phyloP scores from a whole-genome alignment of 768 basidiomycete species.

The Leccinum arenicola region DNA sequence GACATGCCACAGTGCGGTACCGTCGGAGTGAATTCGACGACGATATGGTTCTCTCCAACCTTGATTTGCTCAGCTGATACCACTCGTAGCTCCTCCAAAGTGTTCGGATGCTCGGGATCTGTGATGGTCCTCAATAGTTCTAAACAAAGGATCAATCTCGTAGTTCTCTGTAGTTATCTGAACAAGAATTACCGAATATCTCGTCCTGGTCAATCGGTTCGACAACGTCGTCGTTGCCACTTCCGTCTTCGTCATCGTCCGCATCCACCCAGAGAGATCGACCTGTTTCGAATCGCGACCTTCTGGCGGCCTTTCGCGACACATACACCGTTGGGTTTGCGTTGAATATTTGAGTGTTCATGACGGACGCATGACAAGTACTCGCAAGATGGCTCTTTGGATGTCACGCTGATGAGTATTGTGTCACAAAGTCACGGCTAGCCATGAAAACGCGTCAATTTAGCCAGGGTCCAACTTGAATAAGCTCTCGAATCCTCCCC shows the following conservation, averaged over 20 bases:
- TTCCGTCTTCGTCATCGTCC: slow-evolving; percentile 36
- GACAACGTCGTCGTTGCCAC: slow-evolving; percentile 36
- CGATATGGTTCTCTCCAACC: slow-evolving; percentile 59
- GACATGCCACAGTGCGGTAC: slow-evolving; percentile 98
- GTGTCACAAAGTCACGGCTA: slow-evolving; percentile 22
- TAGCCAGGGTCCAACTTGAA: background rate
- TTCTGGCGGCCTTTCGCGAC: slow-evolving; percentile 44
- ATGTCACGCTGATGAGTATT: slow-evolving; percentile 13
- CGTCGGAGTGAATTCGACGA: slow-evolving; percentile 94
- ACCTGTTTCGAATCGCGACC: slow-evolving; percentile 36
- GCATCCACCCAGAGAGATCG: slow-evolving; percentile 66
- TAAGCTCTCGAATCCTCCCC: background rate
- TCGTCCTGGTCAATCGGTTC: slow-evolving; percentile 88
- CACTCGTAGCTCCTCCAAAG: slow-evolving; percentile 91
- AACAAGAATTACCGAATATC: slow-evolving; percentile 67
- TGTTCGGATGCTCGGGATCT: slow-evolving; percentile 94
- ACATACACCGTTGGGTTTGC: slow-evolving; percentile 85
- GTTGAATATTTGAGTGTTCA: slow-evolving; percentile 63
- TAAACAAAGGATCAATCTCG: slow-evolving; percentile 30
- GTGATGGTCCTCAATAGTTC: slow-evolving; percentile 90
- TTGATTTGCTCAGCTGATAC: slow-evolving; percentile 87
- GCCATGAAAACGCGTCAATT: slow-evolving; percentile 19
- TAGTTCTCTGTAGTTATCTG: background rate
- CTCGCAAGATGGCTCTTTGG: background rate
- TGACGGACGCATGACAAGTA: background rate